Evolutionary conservation across 1,284 basidiomycete genomes (phyloP).

Genomic region (Papiliotrema terrestris): DNA sequence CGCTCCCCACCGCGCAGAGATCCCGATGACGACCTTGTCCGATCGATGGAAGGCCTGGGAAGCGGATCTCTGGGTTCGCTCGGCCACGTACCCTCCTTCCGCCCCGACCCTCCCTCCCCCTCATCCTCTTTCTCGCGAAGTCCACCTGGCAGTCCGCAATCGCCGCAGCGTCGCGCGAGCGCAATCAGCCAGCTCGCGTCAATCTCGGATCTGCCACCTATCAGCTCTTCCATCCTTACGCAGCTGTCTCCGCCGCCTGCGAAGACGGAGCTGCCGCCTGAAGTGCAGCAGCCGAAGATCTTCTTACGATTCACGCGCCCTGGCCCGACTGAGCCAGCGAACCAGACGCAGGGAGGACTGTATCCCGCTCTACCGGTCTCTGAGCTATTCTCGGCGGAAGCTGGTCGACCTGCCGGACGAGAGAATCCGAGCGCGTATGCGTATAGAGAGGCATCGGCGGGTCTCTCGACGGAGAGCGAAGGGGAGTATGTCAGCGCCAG

Average conservation of each 20-base stretch:
- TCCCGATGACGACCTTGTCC: not conserved
- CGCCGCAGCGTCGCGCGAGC: no score
- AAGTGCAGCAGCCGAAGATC: slow-evolving; percentile 10
- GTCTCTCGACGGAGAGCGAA: slow-evolving; percentile 2
- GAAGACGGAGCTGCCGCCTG: not conserved
- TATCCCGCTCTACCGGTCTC: not conserved
- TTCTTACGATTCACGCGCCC: slow-evolving; percentile 25
- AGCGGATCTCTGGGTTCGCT: not conserved
- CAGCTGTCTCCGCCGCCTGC: not conserved
- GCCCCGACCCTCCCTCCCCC: not conserved
- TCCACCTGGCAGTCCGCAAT: not conserved
- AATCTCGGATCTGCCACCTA: not conserved
- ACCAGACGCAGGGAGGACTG: not conserved
- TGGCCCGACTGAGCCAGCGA: not conserved
- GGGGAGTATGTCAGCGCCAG: slow-evolving; percentile 17
- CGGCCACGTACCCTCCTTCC: not conserved
- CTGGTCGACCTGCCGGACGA: not conserved
- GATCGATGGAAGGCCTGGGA: not conserved
- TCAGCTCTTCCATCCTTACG: not conserved
- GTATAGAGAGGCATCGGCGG: not conserved
- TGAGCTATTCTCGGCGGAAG: not conserved
- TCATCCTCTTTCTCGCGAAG: not conserved
- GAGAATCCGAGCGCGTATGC: not conserved
- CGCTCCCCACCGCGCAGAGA: not conserved
- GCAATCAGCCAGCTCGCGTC: no score